Evolutionary conservation across 176 grass and related monocot genomes (phyloP).

Genomic region (Guadua angustifolia): DNA sequence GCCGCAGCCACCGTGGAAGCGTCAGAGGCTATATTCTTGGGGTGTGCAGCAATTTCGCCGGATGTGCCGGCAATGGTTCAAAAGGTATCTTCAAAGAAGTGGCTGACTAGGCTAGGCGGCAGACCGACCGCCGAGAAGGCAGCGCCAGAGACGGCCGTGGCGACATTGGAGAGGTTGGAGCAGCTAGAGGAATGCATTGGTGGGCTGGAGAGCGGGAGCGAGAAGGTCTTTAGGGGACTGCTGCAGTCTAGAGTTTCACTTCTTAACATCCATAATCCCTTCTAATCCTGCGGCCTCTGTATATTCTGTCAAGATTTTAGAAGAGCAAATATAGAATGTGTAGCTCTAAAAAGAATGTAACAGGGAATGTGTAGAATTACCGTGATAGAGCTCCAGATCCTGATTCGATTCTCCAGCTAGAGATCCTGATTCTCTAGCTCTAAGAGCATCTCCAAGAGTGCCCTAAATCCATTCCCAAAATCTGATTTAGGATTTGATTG

Average conservation of each 20-base stretch:
- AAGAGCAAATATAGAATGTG: neutral
- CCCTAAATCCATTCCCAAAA: no score
- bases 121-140: neutral
- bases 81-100: neutral
- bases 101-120: conserved; percentile 28
- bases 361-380: neutral
- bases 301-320: neutral
- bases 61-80: neutral
- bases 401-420: no score
- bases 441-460: no score
- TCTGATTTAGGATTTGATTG: no score
- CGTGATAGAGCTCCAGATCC: no score
- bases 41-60: conserved; percentile 39
- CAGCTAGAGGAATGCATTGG: conserved; percentile 2
- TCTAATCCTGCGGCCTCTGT: neutral
- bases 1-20: conserved; percentile 38
- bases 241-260: conserved; percentile 30
- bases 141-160: conserved; percentile 5
- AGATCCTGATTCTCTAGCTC: no score
- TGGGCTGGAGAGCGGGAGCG: neutral
- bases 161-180: conserved; percentile 29
- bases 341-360: neutral
- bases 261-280: conserved; percentile 22
- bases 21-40: conserved; percentile 40
- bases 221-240: conserved; percentile 25